Conservation (phyloP, 768 basidiomycete genomes). For the Cyathus striatus region DNA sequence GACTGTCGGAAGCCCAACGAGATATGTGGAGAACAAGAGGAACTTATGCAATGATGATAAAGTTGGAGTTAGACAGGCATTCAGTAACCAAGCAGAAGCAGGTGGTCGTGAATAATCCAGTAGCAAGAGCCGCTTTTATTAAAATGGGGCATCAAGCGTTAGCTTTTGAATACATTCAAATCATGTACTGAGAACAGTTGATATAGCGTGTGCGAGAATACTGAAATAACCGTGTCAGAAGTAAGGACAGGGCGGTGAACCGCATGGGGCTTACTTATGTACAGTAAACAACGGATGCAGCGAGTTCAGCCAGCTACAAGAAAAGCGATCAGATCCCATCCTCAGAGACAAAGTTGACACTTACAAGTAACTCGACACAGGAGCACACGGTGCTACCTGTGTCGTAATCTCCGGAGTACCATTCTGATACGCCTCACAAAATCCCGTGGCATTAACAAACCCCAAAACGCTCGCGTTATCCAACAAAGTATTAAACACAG, state of each 20-base stretch:
- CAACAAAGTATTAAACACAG: constrained; percentile 53
- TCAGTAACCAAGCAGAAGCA: too few relatives aligned
- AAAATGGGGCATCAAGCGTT: too few relatives aligned
- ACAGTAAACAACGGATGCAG: constrained; percentile 60
- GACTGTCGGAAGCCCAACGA: too few relatives aligned
- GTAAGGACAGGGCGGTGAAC: neutral
- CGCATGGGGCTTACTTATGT: constrained; percentile 41
- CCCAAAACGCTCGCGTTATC: constrained; percentile 48
- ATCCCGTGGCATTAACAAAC: constrained; percentile 56
- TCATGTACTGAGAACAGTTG: constrained; percentile 36
- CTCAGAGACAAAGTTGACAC: constrained; percentile 12
- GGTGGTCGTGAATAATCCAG: too few relatives aligned
- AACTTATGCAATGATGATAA: too few relatives aligned
- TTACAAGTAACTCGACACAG: constrained; percentile 63
- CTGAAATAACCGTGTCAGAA: constrained; percentile 16
- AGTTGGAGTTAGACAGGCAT: too few relatives aligned
- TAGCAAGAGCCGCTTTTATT: too few relatives aligned
- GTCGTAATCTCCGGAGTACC: constrained; percentile 49
- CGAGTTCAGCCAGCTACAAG: constrained; percentile 52
- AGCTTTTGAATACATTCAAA: too few relatives aligned
- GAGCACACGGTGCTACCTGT: constrained; percentile 52
- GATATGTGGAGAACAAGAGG: too few relatives aligned
- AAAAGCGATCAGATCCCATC: neutral
- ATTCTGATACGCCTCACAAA: constrained; percentile 52
- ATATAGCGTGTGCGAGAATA: constrained; percentile 43